These are phyloP conservation scores for Annulohypoxylon stygium DNA, from an alignment of 495 filamentous ascomycete genomes.

Conservation along the genomic window DNA sequence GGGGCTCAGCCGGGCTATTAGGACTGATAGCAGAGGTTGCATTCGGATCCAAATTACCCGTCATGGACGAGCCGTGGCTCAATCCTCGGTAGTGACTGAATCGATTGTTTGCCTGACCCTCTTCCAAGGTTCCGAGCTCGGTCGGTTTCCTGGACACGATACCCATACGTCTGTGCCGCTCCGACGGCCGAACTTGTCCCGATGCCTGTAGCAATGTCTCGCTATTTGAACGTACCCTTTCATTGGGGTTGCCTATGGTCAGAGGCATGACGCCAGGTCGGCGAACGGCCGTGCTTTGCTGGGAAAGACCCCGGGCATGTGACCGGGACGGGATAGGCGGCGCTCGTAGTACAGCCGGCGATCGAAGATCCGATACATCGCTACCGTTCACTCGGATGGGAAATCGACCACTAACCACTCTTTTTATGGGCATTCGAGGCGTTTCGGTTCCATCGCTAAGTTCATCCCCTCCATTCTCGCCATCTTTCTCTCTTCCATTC, in stretches of 20 bases:
- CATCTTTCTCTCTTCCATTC: slow-evolving; percentile 63
- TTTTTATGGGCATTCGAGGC: slow-evolving; percentile 77
- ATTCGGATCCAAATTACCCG: slow-evolving; percentile 61
- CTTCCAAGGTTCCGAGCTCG: slow-evolving; percentile 81
- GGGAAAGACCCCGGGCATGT: slow-evolving; percentile 82
- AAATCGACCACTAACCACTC: slow-evolving; percentile 82
- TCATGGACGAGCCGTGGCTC: slow-evolving; percentile 83
- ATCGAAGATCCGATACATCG: slow-evolving; percentile 69
- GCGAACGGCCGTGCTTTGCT: slow-evolving; percentile 73
- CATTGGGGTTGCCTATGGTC: slow-evolving; percentile 75
- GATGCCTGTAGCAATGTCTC: slow-evolving; percentile 76
- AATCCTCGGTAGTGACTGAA: slow-evolving; percentile 86
- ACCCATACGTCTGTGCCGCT: slow-evolving; percentile 80
- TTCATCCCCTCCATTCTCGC: slow-evolving; percentile 74
- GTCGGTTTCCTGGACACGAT: slow-evolving; percentile 81
- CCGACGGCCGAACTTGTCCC: slow-evolving; percentile 64
- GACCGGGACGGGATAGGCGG: slow-evolving; percentile 81
- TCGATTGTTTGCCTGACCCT: slow-evolving; percentile 74
- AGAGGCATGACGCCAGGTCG: slow-evolving; percentile 78
- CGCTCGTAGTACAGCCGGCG: slow-evolving; percentile 73
- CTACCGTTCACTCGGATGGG: slow-evolving; percentile 81
- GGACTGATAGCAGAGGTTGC: slow-evolving; percentile 56
- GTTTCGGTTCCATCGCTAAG: slow-evolving; percentile 77
- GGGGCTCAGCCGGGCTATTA: slow-evolving; percentile 68
- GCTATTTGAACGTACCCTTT: slow-evolving; percentile 89